phyloP scores from a whole-genome alignment of 2,329 filamentous ascomycete species.

The Oidium heveae region DNA sequence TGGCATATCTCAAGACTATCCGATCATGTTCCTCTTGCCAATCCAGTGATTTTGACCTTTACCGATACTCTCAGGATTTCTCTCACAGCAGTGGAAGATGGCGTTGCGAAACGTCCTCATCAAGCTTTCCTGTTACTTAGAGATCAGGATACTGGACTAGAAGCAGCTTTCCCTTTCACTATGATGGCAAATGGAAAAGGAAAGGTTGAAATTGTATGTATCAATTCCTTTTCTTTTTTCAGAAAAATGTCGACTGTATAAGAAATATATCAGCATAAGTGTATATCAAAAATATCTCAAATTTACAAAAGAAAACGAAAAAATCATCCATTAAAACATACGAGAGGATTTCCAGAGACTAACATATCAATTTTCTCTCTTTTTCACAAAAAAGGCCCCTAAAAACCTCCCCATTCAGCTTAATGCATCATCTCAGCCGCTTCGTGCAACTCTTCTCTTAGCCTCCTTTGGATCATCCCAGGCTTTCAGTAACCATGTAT shows the following conservation, averaged over 20 bases:
- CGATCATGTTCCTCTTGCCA: constrained; percentile 20
- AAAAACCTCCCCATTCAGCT: constrained; percentile 77
- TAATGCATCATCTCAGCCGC: constrained; percentile 36
- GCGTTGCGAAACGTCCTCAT: constrained; percentile 62
- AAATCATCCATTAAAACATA: too few relatives aligned
- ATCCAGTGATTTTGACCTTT: constrained; percentile 36
- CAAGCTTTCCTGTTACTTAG: constrained; percentile 75
- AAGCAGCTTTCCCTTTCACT: constrained; percentile 63
- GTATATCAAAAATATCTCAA: too few relatives aligned
- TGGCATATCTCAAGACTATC: constrained; percentile 7
- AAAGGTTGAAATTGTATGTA: constrained; percentile 55
- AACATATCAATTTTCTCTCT: too few relatives aligned
- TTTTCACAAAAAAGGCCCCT: constrained; percentile 32
- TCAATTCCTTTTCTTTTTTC: neutral
- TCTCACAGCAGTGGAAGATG: constrained; percentile 57
- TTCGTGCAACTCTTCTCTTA: constrained; percentile 62
- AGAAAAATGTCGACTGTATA: constrained; percentile 1
- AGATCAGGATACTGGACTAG: constrained; percentile 49
- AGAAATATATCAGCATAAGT: too few relatives aligned
- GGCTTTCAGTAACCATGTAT: constrained; percentile 42
- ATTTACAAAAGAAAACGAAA: too few relatives aligned
- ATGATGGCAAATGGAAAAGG: constrained; percentile 78
- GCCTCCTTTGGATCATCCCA: constrained; percentile 60
- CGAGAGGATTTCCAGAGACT: too few relatives aligned
- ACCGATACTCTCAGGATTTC: constrained; percentile 57